Conservation (phyloP, 805 yeast species). For the Ascoidea asiatica region DNA sequence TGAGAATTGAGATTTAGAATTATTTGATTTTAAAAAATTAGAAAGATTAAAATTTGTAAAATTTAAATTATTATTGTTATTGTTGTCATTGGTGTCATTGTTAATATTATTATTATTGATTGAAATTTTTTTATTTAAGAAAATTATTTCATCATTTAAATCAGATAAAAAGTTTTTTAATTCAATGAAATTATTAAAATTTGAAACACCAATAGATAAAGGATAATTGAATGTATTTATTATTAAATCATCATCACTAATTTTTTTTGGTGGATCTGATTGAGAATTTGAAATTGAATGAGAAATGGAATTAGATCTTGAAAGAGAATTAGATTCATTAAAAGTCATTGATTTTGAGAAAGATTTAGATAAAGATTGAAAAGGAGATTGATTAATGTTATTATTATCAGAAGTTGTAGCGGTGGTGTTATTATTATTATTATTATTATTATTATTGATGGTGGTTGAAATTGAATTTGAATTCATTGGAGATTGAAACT, state of each 20-base stretch:
- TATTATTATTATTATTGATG: neutral
- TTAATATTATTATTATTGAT: neutral
- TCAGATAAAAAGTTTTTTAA: conserved; percentile 5
- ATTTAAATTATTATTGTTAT: neutral
- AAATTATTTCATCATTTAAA: conserved; percentile 1
- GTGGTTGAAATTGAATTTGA: neutral
- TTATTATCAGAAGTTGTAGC: neutral
- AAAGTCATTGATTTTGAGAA: neutral
- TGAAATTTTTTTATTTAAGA: neutral
- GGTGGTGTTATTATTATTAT: neutral
- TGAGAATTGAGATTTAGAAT: conserved; percentile 8
- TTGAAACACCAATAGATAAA: conserved; percentile 5
- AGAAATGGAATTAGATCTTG: neutral
- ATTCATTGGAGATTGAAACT: neutral
- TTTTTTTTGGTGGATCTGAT: neutral
- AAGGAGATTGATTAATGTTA: conserved; percentile 1
- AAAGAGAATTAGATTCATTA: neutral
- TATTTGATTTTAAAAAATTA: conserved; percentile 7
- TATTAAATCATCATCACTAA: neutral
- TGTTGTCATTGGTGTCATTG: neutral
- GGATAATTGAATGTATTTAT: conserved; percentile 4
- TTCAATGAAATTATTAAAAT: conserved; percentile 1
- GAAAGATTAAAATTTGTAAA: conserved; percentile 8
- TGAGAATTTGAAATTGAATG: neutral
- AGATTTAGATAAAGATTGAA: neutral